Base-by-base conservation (phyloP, 352 stramenopile genomes). In the Blastocystis sp. region DNA sequence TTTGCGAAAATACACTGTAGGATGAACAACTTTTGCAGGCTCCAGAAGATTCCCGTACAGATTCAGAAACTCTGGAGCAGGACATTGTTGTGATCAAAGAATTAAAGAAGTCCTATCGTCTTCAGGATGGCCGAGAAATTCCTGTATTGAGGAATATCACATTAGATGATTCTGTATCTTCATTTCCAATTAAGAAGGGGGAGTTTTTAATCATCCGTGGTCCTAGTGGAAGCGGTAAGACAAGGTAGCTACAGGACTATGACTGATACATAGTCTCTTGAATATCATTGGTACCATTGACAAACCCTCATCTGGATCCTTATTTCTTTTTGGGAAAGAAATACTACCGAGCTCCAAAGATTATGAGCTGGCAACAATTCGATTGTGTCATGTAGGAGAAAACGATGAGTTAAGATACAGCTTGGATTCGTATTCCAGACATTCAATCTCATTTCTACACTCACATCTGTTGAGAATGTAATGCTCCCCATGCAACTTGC, bases 391-490 rank as follows among this genome's bases (percentile, higher is more conserved):
- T 44, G 76, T 56, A 87, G 19, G 54, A 24, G 7, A 22, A 69
- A 7, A 17, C 2, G 48, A 57, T 73, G 48, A 3, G 30, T 9
- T 87, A 27, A 56, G 7, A 35, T 22, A 15, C 68, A 87, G 76
- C 42, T 91, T 54, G 88, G 88, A 17, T 91, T 91, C 64, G 90
- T 91, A 19, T 91, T 91, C 35, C 90, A 91, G 54, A 90, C 73
- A 42, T 91, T 91, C 51, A 91, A 91, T 35, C 70, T 91, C 0
- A 44, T 91, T 22, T 62, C 44, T 0, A 90, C 53, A 19, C 64
- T 91, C 37, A 90, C 76, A 33, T 89, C 75, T 6, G 0, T 91
- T 9, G 90, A 91, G 69, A 91, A 91, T 75, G 90, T 91, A 1
- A 35, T 87, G 22, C 35, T 91, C 4, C 90, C 90, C 53, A 90